These are phyloP conservation scores for Cutaneotrichosporon cavernicola DNA, from an alignment of 1,284 basidiomycete genomes.

Conservation along the genomic window DNA sequence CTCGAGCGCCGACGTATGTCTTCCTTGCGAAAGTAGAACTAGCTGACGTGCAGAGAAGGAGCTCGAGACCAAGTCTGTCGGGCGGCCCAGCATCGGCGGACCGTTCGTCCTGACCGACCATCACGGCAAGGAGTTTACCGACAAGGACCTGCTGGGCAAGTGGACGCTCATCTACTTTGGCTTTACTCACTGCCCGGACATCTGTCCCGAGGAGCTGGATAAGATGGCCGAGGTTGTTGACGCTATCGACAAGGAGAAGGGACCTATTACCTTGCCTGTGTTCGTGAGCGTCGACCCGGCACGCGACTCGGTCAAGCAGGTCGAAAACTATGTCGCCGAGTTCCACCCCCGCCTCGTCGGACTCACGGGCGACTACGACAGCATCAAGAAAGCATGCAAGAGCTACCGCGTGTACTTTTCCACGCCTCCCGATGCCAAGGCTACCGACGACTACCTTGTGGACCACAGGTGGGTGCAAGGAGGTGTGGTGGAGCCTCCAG, in stretches of 20 bases:
- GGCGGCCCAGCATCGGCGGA: slow-evolving; percentile 77
- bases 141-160: slow-evolving; percentile 79
- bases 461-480: slow-evolving; percentile 63
- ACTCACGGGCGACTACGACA: slow-evolving; percentile 81
- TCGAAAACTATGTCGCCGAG: slow-evolving; percentile 78
- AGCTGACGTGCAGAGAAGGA: slow-evolving; percentile 61
- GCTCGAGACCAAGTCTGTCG: slow-evolving; percentile 59
- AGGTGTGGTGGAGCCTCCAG: no score
- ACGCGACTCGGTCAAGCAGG: slow-evolving; percentile 65
- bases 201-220: slow-evolving; percentile 97
- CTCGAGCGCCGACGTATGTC: slow-evolving; percentile 66
- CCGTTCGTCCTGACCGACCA: slow-evolving; percentile 77
- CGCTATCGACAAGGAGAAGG: slow-evolving; percentile 64
- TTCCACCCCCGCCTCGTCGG: slow-evolving; percentile 93
- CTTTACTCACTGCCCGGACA: slow-evolving; percentile 97
- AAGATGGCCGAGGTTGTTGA: slow-evolving; percentile 87
- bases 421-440: slow-evolving; percentile 76
- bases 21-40: slow-evolving; percentile 48
- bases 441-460: slow-evolving; percentile 87
- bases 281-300: slow-evolving; percentile 97
- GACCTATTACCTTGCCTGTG: slow-evolving; percentile 68
- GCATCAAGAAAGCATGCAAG: slow-evolving; percentile 85
- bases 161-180: slow-evolving; percentile 90
- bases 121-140: slow-evolving; percentile 69
- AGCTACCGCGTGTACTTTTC: slow-evolving; percentile 98